Conservation (phyloP, 345 rosid genomes). For the Lumnitzera racemosa region DNA sequence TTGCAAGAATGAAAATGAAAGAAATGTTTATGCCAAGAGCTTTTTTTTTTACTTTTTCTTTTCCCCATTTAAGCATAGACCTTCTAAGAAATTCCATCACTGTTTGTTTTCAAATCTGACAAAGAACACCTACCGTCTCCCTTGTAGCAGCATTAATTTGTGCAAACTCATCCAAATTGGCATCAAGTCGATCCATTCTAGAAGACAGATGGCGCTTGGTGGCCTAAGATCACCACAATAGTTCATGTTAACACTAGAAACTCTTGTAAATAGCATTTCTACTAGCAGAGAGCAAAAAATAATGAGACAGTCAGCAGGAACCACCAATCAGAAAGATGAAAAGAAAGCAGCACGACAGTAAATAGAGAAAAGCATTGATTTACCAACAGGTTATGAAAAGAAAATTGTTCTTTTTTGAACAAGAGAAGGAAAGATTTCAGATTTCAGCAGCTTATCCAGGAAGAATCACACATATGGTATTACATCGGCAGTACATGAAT, state of each 20-base stretch:
- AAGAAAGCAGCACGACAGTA: too few relatives aligned
- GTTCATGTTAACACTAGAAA: conserved; percentile 1
- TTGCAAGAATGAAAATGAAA: too few relatives aligned
- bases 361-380: too few relatives aligned
- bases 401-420: too few relatives aligned
- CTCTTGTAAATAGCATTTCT: not conserved
- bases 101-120: not conserved
- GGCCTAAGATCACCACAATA: conserved; percentile 26
- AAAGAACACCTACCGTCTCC: conserved; percentile 42
- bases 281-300: not conserved
- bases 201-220: conserved; percentile 58
- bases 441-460: not conserved
- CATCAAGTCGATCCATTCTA: conserved; percentile 43
- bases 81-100: not conserved
- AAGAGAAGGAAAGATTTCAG: not conserved
- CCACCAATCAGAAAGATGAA: too few relatives aligned
- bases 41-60: too few relatives aligned
- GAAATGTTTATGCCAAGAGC: too few relatives aligned
- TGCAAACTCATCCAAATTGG: conserved; percentile 42
- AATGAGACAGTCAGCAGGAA: not conserved
- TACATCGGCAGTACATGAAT: not conserved
- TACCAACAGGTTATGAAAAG: too few relatives aligned
- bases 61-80: not conserved
- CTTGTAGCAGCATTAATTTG: conserved; percentile 48
- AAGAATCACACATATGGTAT: not conserved